These are phyloP conservation scores for Claviceps quebecensis DNA, from an alignment of 2,329 filamentous ascomycete genomes.

Conservation along the genomic window DNA sequence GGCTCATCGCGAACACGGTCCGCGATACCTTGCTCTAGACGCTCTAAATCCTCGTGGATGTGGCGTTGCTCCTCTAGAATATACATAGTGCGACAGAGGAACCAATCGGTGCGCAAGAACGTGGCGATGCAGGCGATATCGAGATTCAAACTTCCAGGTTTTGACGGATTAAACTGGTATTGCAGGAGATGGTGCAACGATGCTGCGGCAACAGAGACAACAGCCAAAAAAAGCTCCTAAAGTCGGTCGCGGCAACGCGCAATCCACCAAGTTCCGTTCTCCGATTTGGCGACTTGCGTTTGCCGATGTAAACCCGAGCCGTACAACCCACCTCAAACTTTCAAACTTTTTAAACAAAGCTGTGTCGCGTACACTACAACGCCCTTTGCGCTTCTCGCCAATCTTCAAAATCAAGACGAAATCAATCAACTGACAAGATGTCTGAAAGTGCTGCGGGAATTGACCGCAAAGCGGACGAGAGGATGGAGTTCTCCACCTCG, in stretches of 20 bases:
- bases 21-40: conserved; percentile 83
- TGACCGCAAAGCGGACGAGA: conserved; percentile 86
- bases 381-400: background rate
- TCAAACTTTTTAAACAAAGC: conserved; percentile 15
- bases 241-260: too few relatives aligned
- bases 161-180: too few relatives aligned
- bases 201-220: too few relatives aligned
- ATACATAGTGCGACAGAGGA: conserved; percentile 43
- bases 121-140: background rate
- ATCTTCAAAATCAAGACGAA: background rate
- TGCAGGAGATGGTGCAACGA: too few relatives aligned
- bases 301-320: conserved; percentile 19
- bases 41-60: conserved; percentile 91
- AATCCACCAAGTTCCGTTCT: too few relatives aligned
- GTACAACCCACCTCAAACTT: conserved; percentile 13
- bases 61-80: conserved; percentile 86
- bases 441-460: conserved; percentile 64
- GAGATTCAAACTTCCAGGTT: background rate
- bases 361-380: background rate
- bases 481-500: conserved; percentile 96
- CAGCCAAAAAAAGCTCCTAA: too few relatives aligned
- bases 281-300: background rate
- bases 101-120: background rate
- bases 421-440: conserved; percentile 43
- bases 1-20: conserved; percentile 83